Conservation (phyloP, 208 protist genomes). For the Acanthamoeba healyi region DNA sequence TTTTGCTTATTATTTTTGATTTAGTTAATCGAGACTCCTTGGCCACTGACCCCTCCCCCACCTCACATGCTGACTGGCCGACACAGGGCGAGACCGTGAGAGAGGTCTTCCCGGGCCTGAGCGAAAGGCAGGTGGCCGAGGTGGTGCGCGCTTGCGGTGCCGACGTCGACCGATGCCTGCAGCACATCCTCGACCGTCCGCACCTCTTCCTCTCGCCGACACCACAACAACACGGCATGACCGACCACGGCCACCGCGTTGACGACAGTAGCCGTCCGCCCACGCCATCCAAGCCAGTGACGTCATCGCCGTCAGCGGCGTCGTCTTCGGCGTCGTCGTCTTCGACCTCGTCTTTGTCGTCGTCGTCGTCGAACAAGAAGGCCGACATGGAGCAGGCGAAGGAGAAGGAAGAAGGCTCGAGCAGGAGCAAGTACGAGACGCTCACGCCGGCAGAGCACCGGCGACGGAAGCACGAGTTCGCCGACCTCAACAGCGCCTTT, state of each 20-base stretch:
- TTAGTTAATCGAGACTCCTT: too few species aligned
- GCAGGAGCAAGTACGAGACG: constrained; percentile 33
- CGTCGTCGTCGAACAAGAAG: background rate
- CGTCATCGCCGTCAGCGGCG: background rate
- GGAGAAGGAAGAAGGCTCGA: background rate
- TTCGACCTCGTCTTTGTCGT: background rate
- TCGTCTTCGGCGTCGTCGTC: background rate
- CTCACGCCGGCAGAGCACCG: background rate
- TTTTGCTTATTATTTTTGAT: too few species aligned
- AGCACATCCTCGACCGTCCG: constrained; percentile 30
- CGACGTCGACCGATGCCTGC: background rate
- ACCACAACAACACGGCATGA: background rate
- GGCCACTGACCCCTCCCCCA: too few species aligned
- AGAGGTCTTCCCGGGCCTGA: constrained; percentile 24
- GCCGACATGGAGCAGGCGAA: background rate
- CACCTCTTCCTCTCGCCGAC: background rate
- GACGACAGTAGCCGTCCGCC: background rate
- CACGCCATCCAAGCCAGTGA: background rate
- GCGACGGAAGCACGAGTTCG: constrained; percentile 9
- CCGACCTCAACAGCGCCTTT: constrained; percentile 38
- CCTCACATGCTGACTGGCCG: too few species aligned
- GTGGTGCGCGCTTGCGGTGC: background rate
- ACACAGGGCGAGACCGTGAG: background rate
- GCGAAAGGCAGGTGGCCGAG: background rate
- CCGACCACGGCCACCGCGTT: background rate